phyloP scores from a whole-genome alignment of 2,329 filamentous ascomycete species.

The Fusarium agapanthi region DNA sequence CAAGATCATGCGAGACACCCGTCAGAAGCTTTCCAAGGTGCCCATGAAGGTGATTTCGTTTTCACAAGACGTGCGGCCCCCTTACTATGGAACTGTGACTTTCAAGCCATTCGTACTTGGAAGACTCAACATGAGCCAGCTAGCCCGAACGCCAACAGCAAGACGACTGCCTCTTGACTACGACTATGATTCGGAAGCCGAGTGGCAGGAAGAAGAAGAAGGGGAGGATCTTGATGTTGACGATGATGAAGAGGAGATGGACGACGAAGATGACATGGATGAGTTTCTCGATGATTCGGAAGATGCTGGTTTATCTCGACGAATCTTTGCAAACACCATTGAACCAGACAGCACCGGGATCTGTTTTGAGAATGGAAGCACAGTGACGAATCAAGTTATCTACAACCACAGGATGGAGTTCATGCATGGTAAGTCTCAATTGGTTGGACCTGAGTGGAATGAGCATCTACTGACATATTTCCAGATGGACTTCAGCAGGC shows the following conservation, averaged over 20 bases:
- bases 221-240: slow-evolving; percentile 76
- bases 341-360: slow-evolving; percentile 82
- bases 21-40: slow-evolving; percentile 58
- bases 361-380: slow-evolving; percentile 76
- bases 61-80: slow-evolving; percentile 71
- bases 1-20: slow-evolving; percentile 46
- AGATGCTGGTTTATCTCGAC: slow-evolving; percentile 65
- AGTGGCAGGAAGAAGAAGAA: slow-evolving; percentile 83
- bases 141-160: slow-evolving; percentile 64
- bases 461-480: slow-evolving; percentile 28
- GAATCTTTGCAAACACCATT: slow-evolving; percentile 72
- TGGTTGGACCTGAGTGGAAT: too few relatives aligned
- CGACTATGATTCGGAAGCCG: slow-evolving; percentile 86
- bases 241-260: slow-evolving; percentile 73
- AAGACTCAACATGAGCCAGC: slow-evolving; percentile 55
- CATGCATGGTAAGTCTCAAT: slow-evolving; percentile 67
- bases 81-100: slow-evolving; percentile 79
- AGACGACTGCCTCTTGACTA: slow-evolving; percentile 74
- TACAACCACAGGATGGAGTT: slow-evolving; percentile 77
- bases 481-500: slow-evolving; percentile 60
- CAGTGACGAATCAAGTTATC: slow-evolving; percentile 58
- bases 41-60: slow-evolving; percentile 72
- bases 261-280: slow-evolving; percentile 86
- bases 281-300: slow-evolving; percentile 91
- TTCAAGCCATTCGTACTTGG: slow-evolving; percentile 60